phyloP scores from a whole-genome alignment of 139 green algal genomes.

The Medakamo hakoo region DNA sequence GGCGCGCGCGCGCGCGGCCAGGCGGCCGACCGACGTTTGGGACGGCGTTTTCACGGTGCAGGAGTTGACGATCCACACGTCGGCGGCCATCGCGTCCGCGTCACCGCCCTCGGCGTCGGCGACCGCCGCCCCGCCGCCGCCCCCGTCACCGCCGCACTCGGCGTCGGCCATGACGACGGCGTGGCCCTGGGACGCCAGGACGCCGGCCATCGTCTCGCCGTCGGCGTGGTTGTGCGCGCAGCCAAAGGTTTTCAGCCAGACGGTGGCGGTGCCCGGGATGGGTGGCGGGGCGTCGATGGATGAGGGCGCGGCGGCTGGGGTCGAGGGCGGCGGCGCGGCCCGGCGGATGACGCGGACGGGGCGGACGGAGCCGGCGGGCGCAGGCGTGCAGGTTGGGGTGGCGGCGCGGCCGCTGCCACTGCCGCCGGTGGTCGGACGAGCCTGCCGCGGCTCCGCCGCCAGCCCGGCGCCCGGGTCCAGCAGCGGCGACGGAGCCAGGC shows the following conservation, averaged over 20 bases:
- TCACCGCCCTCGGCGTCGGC: slow-evolving; percentile 25
- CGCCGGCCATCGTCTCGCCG: slow-evolving; percentile 56
- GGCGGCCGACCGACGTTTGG: slow-evolving; percentile 50
- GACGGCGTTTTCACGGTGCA: slow-evolving; percentile 85
- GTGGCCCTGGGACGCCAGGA: slow-evolving; percentile 57
- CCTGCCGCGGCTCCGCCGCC: too few species aligned
- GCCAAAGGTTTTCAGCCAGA: slow-evolving; percentile 71
- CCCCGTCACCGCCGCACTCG: not conserved
- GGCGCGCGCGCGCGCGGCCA: slow-evolving; percentile 28
- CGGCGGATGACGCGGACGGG: too few species aligned
- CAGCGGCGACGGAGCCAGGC: not conserved
- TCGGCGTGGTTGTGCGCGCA: slow-evolving; percentile 67
- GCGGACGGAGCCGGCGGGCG: too few species aligned
- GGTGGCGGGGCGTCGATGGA: not conserved
- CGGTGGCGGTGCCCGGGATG: slow-evolving; percentile 31
- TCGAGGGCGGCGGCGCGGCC: not conserved
- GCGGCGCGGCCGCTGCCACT: too few species aligned
- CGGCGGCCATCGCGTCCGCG: too few species aligned
- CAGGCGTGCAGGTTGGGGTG: too few species aligned
- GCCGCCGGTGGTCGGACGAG: too few species aligned
- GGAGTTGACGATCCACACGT: slow-evolving; percentile 81
- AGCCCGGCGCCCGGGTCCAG: not conserved
- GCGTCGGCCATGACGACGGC: not conserved
- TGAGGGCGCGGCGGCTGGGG: too few species aligned
- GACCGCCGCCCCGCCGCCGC: too few species aligned